These are phyloP conservation scores for Boletellus emodensis DNA, from an alignment of 768 basidiomycete genomes.

Conservation along the genomic window DNA sequence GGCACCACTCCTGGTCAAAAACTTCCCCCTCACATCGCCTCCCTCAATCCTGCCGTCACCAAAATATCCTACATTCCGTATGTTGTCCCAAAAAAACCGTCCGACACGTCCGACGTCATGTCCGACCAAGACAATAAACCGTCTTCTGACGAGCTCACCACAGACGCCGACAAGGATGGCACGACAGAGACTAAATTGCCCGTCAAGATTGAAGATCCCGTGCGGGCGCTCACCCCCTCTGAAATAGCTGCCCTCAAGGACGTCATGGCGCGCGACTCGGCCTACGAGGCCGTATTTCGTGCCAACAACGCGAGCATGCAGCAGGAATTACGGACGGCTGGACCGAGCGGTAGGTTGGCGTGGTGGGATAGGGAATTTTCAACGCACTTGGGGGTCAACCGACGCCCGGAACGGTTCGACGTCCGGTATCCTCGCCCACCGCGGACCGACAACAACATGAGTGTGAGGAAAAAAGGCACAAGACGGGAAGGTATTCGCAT, in stretches of 20 bases:
- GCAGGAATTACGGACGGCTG: constrained; percentile 44
- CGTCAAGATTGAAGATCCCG: constrained; percentile 23
- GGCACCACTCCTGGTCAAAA: constrained; percentile 28
- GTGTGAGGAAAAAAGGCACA: constrained; percentile 47
- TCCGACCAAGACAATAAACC: constrained; percentile 25
- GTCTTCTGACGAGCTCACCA: background rate
- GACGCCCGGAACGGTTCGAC: constrained; percentile 43
- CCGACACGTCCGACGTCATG: constrained; percentile 15
- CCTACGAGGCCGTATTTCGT: constrained; percentile 47
- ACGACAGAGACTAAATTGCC: constrained; percentile 10
- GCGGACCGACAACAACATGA: constrained; percentile 23
- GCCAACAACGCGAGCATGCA: constrained; percentile 50
- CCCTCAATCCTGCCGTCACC: constrained; percentile 31
- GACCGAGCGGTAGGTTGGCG: constrained; percentile 40
- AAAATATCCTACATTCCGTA: constrained; percentile 29
- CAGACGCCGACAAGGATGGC: constrained; percentile 19
- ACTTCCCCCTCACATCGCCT: constrained; percentile 31
- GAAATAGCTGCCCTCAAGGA: constrained; percentile 33
- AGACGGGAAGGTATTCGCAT: constrained; percentile 68
- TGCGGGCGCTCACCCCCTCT: constrained; percentile 25
- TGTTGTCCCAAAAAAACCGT: constrained; percentile 14
- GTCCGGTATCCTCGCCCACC: constrained; percentile 53
- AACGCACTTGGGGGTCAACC: constrained; percentile 29
- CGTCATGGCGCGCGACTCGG: constrained; percentile 36
- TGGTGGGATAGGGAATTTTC: constrained; percentile 65